These are phyloP conservation scores for Urtica urens DNA, from an alignment of 306 rosid genomes.

Conservation along the genomic window DNA sequence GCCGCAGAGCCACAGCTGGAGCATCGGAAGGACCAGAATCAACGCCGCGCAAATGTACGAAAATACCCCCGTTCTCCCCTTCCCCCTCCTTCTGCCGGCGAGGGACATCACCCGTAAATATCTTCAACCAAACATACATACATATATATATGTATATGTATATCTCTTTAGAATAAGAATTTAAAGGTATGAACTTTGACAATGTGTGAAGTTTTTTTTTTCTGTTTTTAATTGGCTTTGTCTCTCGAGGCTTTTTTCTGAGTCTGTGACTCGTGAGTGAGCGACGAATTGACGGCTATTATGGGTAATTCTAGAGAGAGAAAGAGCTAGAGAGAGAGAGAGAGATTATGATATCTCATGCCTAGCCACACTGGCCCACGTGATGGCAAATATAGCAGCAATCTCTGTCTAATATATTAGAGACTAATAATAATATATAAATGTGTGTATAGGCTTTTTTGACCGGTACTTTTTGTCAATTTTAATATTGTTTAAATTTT, in stretches of 20 bases:
- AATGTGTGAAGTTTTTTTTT: neutral
- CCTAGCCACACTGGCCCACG: slow-evolving; percentile 58
- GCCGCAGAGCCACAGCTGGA: slow-evolving; percentile 41
- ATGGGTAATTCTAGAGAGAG: slow-evolving; percentile 18
- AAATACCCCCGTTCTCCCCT: slow-evolving; percentile 24
- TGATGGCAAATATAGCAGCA: slow-evolving; percentile 22
- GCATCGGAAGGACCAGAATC: slow-evolving; percentile 22
- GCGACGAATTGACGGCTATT: slow-evolving; percentile 47
- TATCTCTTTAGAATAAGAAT: too few species aligned
- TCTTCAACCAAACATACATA: slow-evolving; percentile 33
- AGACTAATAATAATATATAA: neutral
- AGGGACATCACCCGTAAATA: slow-evolving; percentile 39
- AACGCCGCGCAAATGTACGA: slow-evolving; percentile 17
- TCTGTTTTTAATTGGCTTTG: neutral
- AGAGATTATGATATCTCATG: slow-evolving; percentile 5
- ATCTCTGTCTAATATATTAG: slow-evolving; percentile 6
- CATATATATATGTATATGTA: too few species aligned
- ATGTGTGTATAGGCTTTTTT: neutral
- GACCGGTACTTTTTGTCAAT: too few species aligned
- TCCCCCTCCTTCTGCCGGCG: slow-evolving; percentile 20
- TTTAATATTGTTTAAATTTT: too few species aligned
- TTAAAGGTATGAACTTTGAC: neutral
- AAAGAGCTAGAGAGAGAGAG: slow-evolving; percentile 16
- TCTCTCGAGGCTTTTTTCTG: neutral
- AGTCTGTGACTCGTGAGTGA: slow-evolving; percentile 16